Percentiles rank a stretch among this genome's conserved stretches.
These are phyloP conservation scores for Flaveria sonorensis DNA, from an alignment of 129 eudicot species.

Conservation along the genomic window DNA sequence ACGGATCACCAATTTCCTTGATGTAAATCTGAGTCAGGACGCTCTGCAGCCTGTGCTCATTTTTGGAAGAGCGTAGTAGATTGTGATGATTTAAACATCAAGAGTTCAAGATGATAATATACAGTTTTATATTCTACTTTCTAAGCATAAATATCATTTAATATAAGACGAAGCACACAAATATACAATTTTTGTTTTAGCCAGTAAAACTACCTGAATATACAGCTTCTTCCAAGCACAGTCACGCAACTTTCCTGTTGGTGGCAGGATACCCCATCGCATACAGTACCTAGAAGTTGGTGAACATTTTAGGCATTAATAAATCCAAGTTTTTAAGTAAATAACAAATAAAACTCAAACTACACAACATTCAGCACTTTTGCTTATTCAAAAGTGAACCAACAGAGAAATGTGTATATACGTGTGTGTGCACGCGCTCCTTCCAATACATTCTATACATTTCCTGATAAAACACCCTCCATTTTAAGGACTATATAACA, in stretches of 20 bases:
- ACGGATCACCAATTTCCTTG: not conserved
- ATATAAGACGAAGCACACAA: not conserved
- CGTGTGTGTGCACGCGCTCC: not conserved
- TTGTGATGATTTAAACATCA: not conserved
- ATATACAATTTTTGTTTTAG: not conserved
- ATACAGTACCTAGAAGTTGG: constrained; percentile 61
- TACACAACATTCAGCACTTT: not conserved
- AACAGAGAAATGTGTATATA: not conserved
- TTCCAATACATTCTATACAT: not conserved
- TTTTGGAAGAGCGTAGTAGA: not conserved
- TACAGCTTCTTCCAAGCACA: constrained; percentile 97
- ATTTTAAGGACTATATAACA: not conserved
- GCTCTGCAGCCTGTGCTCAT: not conserved
- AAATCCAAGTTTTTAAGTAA: not conserved
- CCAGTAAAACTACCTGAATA: constrained; percentile 56
- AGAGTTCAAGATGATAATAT: not conserved
- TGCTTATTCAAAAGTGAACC: not conserved
- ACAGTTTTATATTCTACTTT: not conserved
- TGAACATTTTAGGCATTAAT: constrained; percentile 13
- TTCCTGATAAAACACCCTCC: not conserved
- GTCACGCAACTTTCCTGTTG: constrained; percentile 66
- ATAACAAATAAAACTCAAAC: not conserved
- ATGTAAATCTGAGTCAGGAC: not conserved
- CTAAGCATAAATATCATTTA: not conserved
- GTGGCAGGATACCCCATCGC: constrained; percentile 88